Evolutionary conservation across 2,329 filamentous ascomycete genomes (phyloP).

Genomic region (Cordyceps militaris): DNA sequence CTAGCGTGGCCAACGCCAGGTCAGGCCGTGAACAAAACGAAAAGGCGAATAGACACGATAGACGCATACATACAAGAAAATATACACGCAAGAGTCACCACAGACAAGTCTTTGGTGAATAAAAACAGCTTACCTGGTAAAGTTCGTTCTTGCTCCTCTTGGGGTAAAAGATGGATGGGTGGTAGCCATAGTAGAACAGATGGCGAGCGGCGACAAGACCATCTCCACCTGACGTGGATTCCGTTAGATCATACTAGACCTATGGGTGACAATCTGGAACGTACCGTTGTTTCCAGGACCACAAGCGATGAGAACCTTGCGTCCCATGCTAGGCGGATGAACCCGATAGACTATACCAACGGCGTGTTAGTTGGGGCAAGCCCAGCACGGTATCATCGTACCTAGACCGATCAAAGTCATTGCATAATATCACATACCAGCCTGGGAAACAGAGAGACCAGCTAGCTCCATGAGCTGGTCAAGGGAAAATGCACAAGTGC

Average conservation of each 20-base stretch:
- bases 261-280: conserved; percentile 6
- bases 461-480: conserved; percentile 98
- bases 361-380: neutral
- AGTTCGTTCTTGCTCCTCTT: conserved; percentile 87
- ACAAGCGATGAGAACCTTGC: conserved; percentile 77
- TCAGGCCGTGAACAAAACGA: neutral
- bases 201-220: conserved; percentile 91
- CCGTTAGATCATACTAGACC: neutral
- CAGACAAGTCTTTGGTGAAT: neutral
- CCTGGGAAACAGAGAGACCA: conserved; percentile 87
- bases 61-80: neutral
- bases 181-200: conserved; percentile 85
- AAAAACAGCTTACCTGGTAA: conserved; percentile 56
- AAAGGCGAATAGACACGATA: conserved; percentile 1
- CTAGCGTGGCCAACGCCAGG: neutral
- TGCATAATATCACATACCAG: conserved; percentile 44
- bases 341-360: conserved; percentile 63
- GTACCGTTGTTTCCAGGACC: conserved; percentile 71
- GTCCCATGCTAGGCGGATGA: conserved; percentile 66
- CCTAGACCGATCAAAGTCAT: neutral
- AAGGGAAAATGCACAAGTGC: conserved; percentile 75
- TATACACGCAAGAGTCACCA: neutral
- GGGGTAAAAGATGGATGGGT: conserved; percentile 83
- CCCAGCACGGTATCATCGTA: neutral
- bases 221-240: conserved; percentile 62